These are phyloP conservation scores for Dryadomyces quercivorus DNA, from an alignment of 2,329 filamentous ascomycete genomes.

Conservation along the genomic window DNA sequence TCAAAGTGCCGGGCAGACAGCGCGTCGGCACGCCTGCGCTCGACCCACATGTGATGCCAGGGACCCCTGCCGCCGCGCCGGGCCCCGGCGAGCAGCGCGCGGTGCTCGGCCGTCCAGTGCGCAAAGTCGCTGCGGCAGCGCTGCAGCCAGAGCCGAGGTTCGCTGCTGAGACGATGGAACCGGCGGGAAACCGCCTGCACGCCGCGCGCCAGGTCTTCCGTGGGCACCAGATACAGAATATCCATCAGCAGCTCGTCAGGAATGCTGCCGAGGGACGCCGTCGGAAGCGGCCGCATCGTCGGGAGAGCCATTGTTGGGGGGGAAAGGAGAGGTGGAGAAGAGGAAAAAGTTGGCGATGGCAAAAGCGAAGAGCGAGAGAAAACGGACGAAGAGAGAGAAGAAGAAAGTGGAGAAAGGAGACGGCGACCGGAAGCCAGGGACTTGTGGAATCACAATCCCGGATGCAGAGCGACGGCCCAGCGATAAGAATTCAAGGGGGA, in stretches of 20 bases:
- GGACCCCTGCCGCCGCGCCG: conserved; percentile 35
- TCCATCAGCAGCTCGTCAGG: conserved; percentile 79
- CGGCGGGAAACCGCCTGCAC: conserved; percentile 47
- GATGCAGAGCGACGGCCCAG: not conserved
- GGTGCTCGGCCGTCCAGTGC: conserved; percentile 62
- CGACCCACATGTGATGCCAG: conserved; percentile 62
- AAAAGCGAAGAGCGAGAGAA: too few species aligned
- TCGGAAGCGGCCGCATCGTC: conserved; percentile 4
- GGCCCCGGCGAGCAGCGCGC: conserved; percentile 39
- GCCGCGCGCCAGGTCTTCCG: conserved; percentile 35
- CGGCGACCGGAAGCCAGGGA: not conserved
- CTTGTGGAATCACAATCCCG: not conserved
- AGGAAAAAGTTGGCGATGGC: not conserved
- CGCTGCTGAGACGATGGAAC: conserved; percentile 53
- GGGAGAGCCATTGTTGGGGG: not conserved
- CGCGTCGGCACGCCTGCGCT: conserved; percentile 40
- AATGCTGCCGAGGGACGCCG: conserved; percentile 33
- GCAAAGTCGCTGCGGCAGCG: conserved; percentile 59
- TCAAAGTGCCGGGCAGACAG: conserved; percentile 46
- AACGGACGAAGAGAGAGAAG: not conserved
- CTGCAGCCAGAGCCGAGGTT: conserved; percentile 67
- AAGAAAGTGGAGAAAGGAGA: not conserved
- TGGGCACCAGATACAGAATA: conserved; percentile 55
- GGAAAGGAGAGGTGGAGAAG: not conserved
- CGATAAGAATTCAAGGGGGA: not conserved